These are phyloP conservation scores for Morella rubra DNA, from an alignment of 306 rosid genomes.

Conservation along the genomic window DNA sequence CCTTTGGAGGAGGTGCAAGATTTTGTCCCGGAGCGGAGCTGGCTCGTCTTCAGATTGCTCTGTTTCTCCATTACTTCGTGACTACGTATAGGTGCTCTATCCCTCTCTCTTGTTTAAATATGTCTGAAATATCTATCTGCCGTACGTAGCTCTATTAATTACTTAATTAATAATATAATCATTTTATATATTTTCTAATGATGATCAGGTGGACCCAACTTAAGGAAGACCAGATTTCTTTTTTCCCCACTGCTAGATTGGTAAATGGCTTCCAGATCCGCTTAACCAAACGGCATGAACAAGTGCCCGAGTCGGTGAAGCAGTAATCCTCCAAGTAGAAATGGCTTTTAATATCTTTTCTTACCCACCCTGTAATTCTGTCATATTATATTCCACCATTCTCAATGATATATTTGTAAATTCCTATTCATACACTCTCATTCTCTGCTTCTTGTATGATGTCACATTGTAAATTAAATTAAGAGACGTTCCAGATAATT, in stretches of 20 bases:
- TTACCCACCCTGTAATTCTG: too few species aligned
- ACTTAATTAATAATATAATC: too few species aligned
- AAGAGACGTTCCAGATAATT: too few species aligned
- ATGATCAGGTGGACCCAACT: slow-evolving; percentile 72
- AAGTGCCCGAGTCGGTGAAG: slow-evolving; percentile 16
- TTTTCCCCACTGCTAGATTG: slow-evolving; percentile 89
- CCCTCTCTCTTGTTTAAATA: not conserved
- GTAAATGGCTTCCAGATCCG: slow-evolving; percentile 82
- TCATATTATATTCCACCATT: too few species aligned
- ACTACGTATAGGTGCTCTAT: slow-evolving; percentile 54
- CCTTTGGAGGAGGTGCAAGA: slow-evolving; percentile 95
- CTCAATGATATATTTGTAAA: too few species aligned
- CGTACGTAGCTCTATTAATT: too few species aligned
- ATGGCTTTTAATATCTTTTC: too few species aligned
- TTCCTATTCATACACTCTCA: too few species aligned
- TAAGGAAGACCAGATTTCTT: slow-evolving; percentile 79
- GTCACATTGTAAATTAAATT: too few species aligned
- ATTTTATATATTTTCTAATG: too few species aligned
- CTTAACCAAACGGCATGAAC: slow-evolving; percentile 41
- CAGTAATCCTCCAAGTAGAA: too few species aligned
- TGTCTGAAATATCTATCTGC: not conserved
- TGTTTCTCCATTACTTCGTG: slow-evolving; percentile 76
- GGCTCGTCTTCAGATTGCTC: slow-evolving; percentile 87
- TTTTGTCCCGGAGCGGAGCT: slow-evolving; percentile 95
- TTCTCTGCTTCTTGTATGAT: too few species aligned